These are phyloP conservation scores for Candida frijolesensis DNA, from an alignment of 1,139 yeast genomes.

Conservation along the genomic window DNA sequence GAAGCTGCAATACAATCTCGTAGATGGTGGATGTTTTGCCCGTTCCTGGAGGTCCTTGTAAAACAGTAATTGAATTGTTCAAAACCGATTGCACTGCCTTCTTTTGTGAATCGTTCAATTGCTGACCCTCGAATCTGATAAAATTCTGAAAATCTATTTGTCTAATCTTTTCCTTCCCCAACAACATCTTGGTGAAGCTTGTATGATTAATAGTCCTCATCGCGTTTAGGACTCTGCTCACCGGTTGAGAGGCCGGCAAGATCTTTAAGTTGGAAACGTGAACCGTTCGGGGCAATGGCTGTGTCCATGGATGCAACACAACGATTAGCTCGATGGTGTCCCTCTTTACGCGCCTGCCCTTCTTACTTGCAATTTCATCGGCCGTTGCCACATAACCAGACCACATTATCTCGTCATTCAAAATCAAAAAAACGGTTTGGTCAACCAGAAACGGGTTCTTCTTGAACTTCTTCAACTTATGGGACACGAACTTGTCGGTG, in stretches of 20 bases:
- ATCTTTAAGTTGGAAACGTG: constrained; percentile 46
- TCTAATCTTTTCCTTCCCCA: constrained; percentile 62
- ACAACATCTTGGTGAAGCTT: constrained; percentile 55
- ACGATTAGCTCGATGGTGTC: constrained; percentile 46
- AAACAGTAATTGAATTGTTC: constrained; percentile 64
- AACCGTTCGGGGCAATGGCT: constrained; percentile 47
- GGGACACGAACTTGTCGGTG: constrained; percentile 43
- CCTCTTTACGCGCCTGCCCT: constrained; percentile 14
- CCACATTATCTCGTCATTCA: constrained; percentile 42
- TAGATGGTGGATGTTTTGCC: constrained; percentile 69
- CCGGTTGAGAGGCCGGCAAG: constrained; percentile 65
- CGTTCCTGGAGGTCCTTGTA: constrained; percentile 73
- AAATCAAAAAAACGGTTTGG: constrained; percentile 49
- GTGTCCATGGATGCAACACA: constrained; percentile 56
- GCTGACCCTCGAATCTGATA: constrained; percentile 48
- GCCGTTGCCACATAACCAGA: constrained; percentile 51
- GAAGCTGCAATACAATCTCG: constrained; percentile 64
- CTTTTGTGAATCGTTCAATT: constrained; percentile 65
- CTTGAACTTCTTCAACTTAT: constrained; percentile 42
- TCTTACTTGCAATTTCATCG: constrained; percentile 25
- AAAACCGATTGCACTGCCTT: constrained; percentile 68
- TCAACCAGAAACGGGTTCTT: constrained; percentile 51
- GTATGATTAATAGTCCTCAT: constrained; percentile 63
- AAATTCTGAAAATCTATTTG: constrained; percentile 60
- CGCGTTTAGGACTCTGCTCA: constrained; percentile 62